A percentile compares a stretch with the other conserved stretches of the same genome.
Conservation (phyloP, 1,284 basidiomycete genomes). For the Rhodotorula sp. region DNA sequence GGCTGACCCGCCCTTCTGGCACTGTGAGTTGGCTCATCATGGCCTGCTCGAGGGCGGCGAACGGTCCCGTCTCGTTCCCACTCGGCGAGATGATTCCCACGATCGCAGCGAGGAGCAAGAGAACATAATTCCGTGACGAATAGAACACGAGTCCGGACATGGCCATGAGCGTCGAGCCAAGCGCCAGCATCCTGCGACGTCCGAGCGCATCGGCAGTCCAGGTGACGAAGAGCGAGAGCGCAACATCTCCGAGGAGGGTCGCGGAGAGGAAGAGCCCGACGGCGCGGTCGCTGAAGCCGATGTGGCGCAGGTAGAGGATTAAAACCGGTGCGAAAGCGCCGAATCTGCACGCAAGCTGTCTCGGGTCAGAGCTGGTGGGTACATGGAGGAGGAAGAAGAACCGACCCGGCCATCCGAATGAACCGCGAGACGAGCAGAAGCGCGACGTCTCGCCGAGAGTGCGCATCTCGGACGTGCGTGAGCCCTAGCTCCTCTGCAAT, state of each 20-base stretch:
- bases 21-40: conserved; percentile 27
- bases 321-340: conserved; percentile 36
- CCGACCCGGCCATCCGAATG: conserved; percentile 31
- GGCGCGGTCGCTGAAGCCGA: conserved; percentile 15
- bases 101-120: conserved; percentile 31
- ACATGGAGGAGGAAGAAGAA: background rate
- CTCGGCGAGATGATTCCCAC: conserved; percentile 34
- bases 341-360: conserved; percentile 15
- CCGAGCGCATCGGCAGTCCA: conserved; percentile 35
- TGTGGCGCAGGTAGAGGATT: conserved; percentile 24
- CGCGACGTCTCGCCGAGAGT: conserved; percentile 16
- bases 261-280: conserved; percentile 35
- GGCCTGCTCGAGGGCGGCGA: conserved; percentile 29
- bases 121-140: conserved; percentile 10
- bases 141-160: conserved; percentile 30
- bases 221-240: conserved; percentile 31
- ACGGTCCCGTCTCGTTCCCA: conserved; percentile 37
- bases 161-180: conserved; percentile 27
- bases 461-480: conserved; percentile 13
- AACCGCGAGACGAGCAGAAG: conserved; percentile 26
- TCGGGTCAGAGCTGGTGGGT: too few relatives aligned
- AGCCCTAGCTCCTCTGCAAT: conserved; percentile 25
- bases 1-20: conserved; percentile 26
- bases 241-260: conserved; percentile 36
- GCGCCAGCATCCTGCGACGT: conserved; percentile 23